A percentile compares a stretch with the other conserved stretches of the same genome.
phyloP scores from a whole-genome alignment of 192 early-diverging fungal genomes.

The Backusella liffmaniae region DNA sequence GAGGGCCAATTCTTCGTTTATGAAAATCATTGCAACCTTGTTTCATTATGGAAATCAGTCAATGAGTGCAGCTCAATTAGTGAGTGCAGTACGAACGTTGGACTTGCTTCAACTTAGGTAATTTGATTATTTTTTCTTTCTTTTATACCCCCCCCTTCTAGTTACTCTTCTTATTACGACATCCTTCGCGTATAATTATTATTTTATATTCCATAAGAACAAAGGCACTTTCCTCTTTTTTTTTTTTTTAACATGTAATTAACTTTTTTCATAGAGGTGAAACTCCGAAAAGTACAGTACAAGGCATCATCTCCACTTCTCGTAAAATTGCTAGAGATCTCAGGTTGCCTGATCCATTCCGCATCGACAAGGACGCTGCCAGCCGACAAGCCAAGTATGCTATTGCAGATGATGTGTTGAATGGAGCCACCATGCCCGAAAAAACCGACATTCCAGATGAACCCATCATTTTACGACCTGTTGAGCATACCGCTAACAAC shows the following conservation, averaged over 20 bases:
- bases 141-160: no score
- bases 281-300: conserved; percentile 48
- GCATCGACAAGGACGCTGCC: conserved; percentile 37
- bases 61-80: conserved; percentile 39
- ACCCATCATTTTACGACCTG: conserved; percentile 29
- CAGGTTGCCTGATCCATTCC: conserved; percentile 36
- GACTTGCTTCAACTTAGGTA: conserved; percentile 39
- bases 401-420: conserved; percentile 37
- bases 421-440: conserved; percentile 22
- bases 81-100: conserved; percentile 33
- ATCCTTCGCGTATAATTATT: background rate
- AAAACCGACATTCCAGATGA: conserved; percentile 32
- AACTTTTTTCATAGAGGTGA: conserved; percentile 36
- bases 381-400: conserved; percentile 38
- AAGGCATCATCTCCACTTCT: conserved; percentile 49
- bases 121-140: background rate
- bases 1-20: conserved; percentile 39
- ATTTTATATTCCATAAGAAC: background rate
- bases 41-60: conserved; percentile 41
- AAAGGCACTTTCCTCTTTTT: background rate
- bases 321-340: conserved; percentile 35
- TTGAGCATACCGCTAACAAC: background rate
- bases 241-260: no score
- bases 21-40: conserved; percentile 42
- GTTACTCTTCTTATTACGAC: background rate